Conservation (phyloP, 2,329 filamentous ascomycete species). For the Acarospora socialis region DNA sequence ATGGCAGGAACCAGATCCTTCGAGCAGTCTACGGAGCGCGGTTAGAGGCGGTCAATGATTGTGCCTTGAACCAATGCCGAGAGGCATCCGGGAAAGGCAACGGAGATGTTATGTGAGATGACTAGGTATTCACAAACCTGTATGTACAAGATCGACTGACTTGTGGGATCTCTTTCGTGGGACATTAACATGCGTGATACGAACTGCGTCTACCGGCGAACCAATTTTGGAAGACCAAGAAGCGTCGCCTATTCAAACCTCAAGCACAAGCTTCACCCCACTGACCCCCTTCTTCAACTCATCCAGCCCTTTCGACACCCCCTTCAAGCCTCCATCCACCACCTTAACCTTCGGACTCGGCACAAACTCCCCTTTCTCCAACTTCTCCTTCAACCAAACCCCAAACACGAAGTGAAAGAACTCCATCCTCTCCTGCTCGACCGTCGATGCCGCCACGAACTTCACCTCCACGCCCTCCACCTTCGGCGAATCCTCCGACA, state of each 20-base stretch:
- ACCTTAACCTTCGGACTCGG: slow-evolving; percentile 16
- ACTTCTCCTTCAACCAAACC: slow-evolving; percentile 15
- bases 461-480: slow-evolving; percentile 13
- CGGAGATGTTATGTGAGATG: too few species aligned
- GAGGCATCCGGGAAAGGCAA: too few species aligned
- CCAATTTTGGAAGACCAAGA: too few species aligned
- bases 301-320: slow-evolving; percentile 14
- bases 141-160: too few species aligned
- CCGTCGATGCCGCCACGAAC: slow-evolving; percentile 11
- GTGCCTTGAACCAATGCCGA: too few species aligned
- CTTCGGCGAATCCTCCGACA: slow-evolving; percentile 4
- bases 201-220: too few species aligned
- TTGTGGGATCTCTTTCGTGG: too few species aligned
- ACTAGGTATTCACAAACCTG: too few species aligned
- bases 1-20: too few species aligned
- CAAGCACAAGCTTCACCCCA: slow-evolving; percentile 15
- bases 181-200: too few species aligned
- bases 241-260: slow-evolving; percentile 7
- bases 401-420: slow-evolving; percentile 12
- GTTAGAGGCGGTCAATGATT: too few species aligned
- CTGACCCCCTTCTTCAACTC: slow-evolving; percentile 15
- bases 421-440: slow-evolving; percentile 8
- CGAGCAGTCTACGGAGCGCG: too few species aligned
- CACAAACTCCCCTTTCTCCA: slow-evolving; percentile 13
- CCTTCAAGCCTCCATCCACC: slow-evolving; percentile 13